Evolutionary conservation across 2,329 filamentous ascomycete species (phyloP), one percentile per base, ranked within the genome.

Genomic region (Dactylonectria macrodidyma): DNA sequence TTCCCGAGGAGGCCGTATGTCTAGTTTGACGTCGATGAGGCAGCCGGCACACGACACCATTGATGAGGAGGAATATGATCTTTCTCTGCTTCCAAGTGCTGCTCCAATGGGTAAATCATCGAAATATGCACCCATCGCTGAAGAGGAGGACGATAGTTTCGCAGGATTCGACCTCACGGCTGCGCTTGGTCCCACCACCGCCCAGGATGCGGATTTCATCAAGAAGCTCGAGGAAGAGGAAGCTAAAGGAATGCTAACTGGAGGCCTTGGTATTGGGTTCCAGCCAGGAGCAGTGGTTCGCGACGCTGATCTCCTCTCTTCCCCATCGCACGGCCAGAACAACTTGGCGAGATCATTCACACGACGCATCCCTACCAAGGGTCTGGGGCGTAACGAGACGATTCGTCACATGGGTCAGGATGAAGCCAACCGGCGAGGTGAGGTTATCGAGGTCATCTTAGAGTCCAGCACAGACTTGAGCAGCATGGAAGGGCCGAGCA

Each of bases 371-470:
- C 70, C 75, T 4, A 62, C 67, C 26, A 74, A 62, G 30, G 59
- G 56, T 7, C 38, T 79, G 10, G 74, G 70, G 5, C 80, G 83
- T 46, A 72, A 74, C 10, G 78, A 84, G 57, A 86, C 84, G 0
- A 79, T 90, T 61, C 84, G 81, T 62, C 81, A 84, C 22, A 79
- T 87, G 19, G 88, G 85, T 0, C 89, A 91, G 76, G 83, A 81
- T 11, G 88, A 90, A 73, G 89, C 89, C 1, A 89, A 91, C 73
- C 85, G 85, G 65, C 81, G 85, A n/a, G 88, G 88, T 16, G 82
- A 89, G 70, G 85, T 90, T 2, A 87, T 91, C 65, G 85, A 90
- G 73, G 86, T 91, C 2, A 85, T 91, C 52, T 79, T 89, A 30
- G 78, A 79, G 38, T 73, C 83, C 16, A 81, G 82, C 2, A 82